A percentile compares a stretch with the other conserved stretches of the same genome.
Evolutionary conservation across 257 asterid species (phyloP).

Genomic region (Lithospermum erythrorhizon): DNA sequence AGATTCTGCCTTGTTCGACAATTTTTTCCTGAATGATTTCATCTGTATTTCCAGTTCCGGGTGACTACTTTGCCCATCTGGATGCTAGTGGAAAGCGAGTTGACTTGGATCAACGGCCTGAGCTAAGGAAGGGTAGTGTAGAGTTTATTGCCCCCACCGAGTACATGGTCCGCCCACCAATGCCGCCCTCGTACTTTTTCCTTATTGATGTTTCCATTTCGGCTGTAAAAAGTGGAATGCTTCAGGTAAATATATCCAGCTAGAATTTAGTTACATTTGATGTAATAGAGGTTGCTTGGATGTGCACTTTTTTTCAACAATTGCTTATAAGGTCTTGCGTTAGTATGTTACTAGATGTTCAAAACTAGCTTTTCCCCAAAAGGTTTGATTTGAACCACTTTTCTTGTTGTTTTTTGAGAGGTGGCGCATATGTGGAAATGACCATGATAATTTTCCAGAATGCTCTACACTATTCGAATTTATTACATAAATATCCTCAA

Average conservation of each 20-base stretch:
- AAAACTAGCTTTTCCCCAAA: too few relatives aligned
- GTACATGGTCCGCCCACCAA: slow-evolving; percentile 82
- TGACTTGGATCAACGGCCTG: slow-evolving; percentile 86
- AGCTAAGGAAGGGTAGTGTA: slow-evolving; percentile 73
- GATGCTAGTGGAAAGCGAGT: slow-evolving; percentile 68
- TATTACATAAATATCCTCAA: too few relatives aligned
- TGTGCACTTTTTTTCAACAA: too few relatives aligned
- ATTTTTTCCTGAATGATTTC: slow-evolving; percentile 14
- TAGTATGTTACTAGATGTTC: too few relatives aligned
- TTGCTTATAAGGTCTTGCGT: too few relatives aligned
- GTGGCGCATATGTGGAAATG: too few relatives aligned
- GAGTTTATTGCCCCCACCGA: slow-evolving; percentile 78
- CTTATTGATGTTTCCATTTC: slow-evolving; percentile 83
- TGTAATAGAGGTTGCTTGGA: too few relatives aligned
- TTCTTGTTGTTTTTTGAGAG: too few relatives aligned
- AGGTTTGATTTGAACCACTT: too few relatives aligned
- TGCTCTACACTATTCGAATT: too few relatives aligned
- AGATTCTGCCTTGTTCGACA: background rate
- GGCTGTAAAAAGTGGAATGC: slow-evolving; percentile 85
- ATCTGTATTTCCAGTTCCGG: slow-evolving; percentile 51
- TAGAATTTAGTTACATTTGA: background rate
- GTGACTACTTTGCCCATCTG: slow-evolving; percentile 64
- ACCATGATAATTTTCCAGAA: too few relatives aligned
- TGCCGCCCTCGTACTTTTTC: slow-evolving; percentile 74
- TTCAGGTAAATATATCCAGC: slow-evolving; percentile 50